Evolutionary conservation across 306 rosid species (phyloP), one percentile per base, ranked within the genome.

Genomic region (Elaeagnus macrophylla): DNA sequence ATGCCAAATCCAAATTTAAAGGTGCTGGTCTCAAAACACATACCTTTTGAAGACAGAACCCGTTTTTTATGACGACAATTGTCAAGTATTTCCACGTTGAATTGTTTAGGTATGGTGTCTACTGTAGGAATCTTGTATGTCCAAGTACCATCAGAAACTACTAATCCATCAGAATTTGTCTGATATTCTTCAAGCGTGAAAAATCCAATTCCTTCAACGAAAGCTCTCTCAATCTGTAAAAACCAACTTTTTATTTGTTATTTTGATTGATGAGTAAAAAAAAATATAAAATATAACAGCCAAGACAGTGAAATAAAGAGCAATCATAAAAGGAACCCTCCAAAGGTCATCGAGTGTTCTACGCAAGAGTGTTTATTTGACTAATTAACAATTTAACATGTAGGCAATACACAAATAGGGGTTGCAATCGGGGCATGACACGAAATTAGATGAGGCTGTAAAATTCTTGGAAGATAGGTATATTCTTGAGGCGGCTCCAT

Each of bases 31-130:
- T n/a, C n/a, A n/a, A n/a, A n/a, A n/a, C n/a, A n/a, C n/a, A n/a
- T n/a, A 83, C 97, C 97, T 70, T 91, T 91, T 19, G 97, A 91
- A 64, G 96, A 91, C 56, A 91, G 96, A 72, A 86, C 66, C 9
- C 89, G 89, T 0, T 80, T 65, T 67, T 73, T 69, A 69, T 91
- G 93, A 66, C 75, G 85, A 25, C 96, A 86, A 6, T 85, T 81
- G 63, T 82, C 86, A 62, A 82, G 53, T 65, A 91, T 51, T 77
- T 91, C 81, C 14, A 91, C 93, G 39, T 91, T 91, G 63, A 91
- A 80, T 77, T 78, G 72, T 72, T 63, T 74, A n/a, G 97, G 96
- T 53, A 91, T 68, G 50, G 89, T 91, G 73, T 91, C 97, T 38
- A 91, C 37, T 6, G 97, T 66, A 20, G 97, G 96, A 62, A 91